Percentiles rank a stretch among this genome's conserved stretches.
Conservation (phyloP, 1,284 basidiomycete genomes). For the Ganoderma sinense region DNA sequence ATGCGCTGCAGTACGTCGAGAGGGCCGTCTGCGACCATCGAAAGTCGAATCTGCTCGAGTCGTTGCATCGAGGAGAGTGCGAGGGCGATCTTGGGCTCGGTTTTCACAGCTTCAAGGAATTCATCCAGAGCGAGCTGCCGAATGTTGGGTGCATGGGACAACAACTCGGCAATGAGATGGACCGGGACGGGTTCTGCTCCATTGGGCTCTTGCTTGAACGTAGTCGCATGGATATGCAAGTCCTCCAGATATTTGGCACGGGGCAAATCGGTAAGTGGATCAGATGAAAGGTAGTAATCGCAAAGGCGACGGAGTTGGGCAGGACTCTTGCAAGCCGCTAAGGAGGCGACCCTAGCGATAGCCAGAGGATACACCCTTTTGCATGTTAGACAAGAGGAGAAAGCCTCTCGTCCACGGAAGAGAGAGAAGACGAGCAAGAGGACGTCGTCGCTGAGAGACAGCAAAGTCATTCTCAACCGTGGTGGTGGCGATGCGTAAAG, state of each 20-base stretch:
- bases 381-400: conserved; percentile 13
- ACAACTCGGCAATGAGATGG: conserved; percentile 18
- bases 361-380: conserved; percentile 14
- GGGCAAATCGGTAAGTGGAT: neutral
- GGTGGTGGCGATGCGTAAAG: neutral
- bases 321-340: neutral
- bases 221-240: neutral
- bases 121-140: conserved; percentile 15
- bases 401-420: conserved; percentile 14
- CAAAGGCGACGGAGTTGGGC: neutral
- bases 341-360: conserved; percentile 10
- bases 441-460: conserved; percentile 21
- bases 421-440: conserved; percentile 15
- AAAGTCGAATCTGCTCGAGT: conserved; percentile 12
- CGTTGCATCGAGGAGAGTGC: conserved; percentile 13
- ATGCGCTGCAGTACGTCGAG: neutral
- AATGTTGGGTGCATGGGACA: conserved; percentile 9
- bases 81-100: conserved; percentile 13
- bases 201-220: conserved; percentile 9
- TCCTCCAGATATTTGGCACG: conserved; percentile 7
- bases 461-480: conserved; percentile 12
- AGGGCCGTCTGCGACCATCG: conserved; percentile 10
- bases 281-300: neutral
- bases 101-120: conserved; percentile 13
- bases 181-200: conserved; percentile 12